Base-by-base conservation (phyloP, 2,329 filamentous ascomycete species). In the Aspergillus sp. region DNA sequence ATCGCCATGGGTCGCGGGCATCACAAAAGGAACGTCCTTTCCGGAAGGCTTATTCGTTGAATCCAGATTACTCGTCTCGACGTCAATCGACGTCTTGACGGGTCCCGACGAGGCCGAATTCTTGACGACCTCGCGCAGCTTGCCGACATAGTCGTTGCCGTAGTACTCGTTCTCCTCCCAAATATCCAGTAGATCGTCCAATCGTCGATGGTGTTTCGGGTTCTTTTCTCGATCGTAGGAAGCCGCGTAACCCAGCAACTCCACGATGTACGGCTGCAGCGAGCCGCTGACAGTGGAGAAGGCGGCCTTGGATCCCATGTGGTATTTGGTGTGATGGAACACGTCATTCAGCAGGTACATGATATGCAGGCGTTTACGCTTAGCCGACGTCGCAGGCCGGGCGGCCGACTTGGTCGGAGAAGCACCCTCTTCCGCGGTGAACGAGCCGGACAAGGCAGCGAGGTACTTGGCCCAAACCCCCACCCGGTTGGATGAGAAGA, bases 1-100 rank as follows among this genome's bases (percentile, higher is more conserved):
- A 70, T 96, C 90, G 46, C 92, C 92, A 72, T 96, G 92, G 57
- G 84, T 85, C 1, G 89, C 81, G 20, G 92, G 92, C 73, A 96
- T 83, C 29, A 89, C 75, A 69, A 86, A 94, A 0, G 90, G 89
- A 1, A 78, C 78, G 60, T 88, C 81, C 65, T 72, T 73, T 51
- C 68, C 62, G 18, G 63, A 14, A 2, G 56, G 24, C 66, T 85
- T 88, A 16, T 82, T 77, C 6, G 78, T 70, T 62, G 78, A 79
- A 16, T 71, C 69, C 53, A 57, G 46, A 16, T 62, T 63, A 9
- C 60, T 63, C 46, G 64, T 67, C 61, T 66, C 68, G 56, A 63
- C 59, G 54, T 70, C 72, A 60, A 67, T 42, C 64, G 68, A 67
- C 24, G 69, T 59, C 46, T 71, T 72, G 50, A 72, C 62, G 2